Evolutionary conservation across 1,284 basidiomycete species (phyloP).

Genomic region (Puccinia coronata): DNA sequence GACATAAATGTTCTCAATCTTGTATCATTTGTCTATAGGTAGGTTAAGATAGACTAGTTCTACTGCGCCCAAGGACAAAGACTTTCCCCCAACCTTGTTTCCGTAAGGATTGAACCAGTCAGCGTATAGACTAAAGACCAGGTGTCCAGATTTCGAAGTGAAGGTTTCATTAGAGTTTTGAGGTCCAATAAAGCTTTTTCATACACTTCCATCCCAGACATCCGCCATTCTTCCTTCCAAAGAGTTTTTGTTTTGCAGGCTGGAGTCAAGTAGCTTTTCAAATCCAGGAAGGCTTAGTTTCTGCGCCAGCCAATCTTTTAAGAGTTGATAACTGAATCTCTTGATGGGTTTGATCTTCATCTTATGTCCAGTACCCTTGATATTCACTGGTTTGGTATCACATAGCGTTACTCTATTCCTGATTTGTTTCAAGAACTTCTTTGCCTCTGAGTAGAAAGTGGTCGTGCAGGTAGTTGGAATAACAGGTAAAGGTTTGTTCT

Average conservation of each 20-base stretch:
- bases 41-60: neutral
- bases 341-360: neutral
- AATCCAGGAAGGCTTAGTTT: neutral
- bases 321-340: neutral
- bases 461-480: neutral
- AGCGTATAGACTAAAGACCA: slow-evolving; percentile 18
- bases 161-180: neutral
- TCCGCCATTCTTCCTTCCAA: neutral
- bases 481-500: neutral
- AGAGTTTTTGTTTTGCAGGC: neutral
- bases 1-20: slow-evolving; percentile 1
- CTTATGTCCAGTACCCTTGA: neutral
- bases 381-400: neutral
- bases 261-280: neutral
- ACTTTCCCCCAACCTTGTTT: neutral
- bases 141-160: neutral
- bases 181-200: neutral
- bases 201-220: slow-evolving; percentile 19
- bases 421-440: neutral
- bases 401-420: neutral
- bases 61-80: neutral
- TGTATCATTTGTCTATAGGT: neutral
- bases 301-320: neutral
- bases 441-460: neutral
- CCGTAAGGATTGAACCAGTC: slow-evolving; percentile 13